Evolutionary conservation across 257 asterid species (phyloP), one percentile per base, ranked within the genome.

Genomic region (Solanum clarkiae): DNA sequence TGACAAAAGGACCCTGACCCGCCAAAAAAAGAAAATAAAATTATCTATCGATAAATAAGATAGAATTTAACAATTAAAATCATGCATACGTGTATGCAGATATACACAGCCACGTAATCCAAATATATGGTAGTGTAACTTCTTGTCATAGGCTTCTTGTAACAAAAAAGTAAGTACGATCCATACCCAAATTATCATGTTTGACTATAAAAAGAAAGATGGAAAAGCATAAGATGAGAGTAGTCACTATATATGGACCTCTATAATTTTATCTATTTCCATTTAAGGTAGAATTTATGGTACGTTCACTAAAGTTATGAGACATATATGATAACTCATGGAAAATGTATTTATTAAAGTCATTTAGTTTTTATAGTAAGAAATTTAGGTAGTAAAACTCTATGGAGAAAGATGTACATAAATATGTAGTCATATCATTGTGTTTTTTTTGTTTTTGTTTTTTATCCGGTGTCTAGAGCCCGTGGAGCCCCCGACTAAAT

Each of bases 241-340:
- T 9, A 69, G 15, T 36, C 9, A 17, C 8, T 26, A 26, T 49
- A 14, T 75, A 24, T 74, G 55, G 36, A 24, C n/a, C 82, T 51
- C 82, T 77, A 77, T 77, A 8, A 77, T 77, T 15, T 77, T 53
- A 40, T 29, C 82, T 26, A 22, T 77, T 77, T 77, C 82, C 44
- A 49, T 77, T 24, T 24, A 8, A 77, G 82, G 82, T 77, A 51
- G 24, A 51, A 77, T 51, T 24, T 77, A 51, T 77, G 45, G 82
- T 26, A 77, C 47, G 63, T 26, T 26, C 16, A n/a, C 65, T 9
- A 24, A 51, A 24, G 62, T 47, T 75, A 24, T 77, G 82, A 49
- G 47, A 26, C 47, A 77, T 77, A 15, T 51, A 77, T 51, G 63
- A 0, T 32, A 2, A 26, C 82, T 55, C 44, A 16, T 77, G 3